Evolutionary conservation across 306 rosid genomes (phyloP), one percentile per base, ranked within the genome.

Genomic region (Castanospermum australe): DNA sequence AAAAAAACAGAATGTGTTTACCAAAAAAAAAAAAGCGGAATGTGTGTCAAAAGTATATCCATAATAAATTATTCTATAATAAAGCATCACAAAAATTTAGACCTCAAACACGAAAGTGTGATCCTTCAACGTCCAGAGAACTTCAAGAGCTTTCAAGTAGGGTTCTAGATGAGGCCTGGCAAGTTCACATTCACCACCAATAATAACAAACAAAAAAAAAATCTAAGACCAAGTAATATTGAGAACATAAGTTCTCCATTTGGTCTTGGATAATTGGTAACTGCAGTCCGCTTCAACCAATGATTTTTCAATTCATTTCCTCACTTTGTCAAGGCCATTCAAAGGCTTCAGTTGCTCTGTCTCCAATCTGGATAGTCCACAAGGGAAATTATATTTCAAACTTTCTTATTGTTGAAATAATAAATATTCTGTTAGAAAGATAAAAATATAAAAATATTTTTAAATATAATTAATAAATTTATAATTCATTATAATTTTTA

Each of bases 61-160:
- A 33, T 5, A 9, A 71, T 25, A 18, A 2, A 73, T 17, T 39
- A 32, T 28, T 51, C 2, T 33, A 22, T 35, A 51, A 51, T 12
- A 9, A 51, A 24, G 30, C 15, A 22, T 71, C 57, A 68, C 39
- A 60, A 64, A 77, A 67, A 74, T 25, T 39, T 81, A 67, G 25
- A 90, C 94, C 92, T 90, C 94, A 21, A 90, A 90, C 28, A 90
- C 48, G 5, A 90, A 88, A 47, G 91, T 84, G 86, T 90, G 94
- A 47, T 90, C 89, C 79, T 90, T 90, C 25, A 88, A 83, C 30
- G 78, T 89, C 10, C 86, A 76, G 74, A 90, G 86, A 3, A 79
- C 60, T 80, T 90, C 88, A 44, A 90, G 88, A 22, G 81, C 94
- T 79, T 88, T 90, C 78, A 88, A 65, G 87, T 90, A 90, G 54